Evolutionary conservation across 2,329 filamentous ascomycete genomes (phyloP), one percentile per base, ranked within the genome.

Genomic region (Sporothrix curviconia): DNA sequence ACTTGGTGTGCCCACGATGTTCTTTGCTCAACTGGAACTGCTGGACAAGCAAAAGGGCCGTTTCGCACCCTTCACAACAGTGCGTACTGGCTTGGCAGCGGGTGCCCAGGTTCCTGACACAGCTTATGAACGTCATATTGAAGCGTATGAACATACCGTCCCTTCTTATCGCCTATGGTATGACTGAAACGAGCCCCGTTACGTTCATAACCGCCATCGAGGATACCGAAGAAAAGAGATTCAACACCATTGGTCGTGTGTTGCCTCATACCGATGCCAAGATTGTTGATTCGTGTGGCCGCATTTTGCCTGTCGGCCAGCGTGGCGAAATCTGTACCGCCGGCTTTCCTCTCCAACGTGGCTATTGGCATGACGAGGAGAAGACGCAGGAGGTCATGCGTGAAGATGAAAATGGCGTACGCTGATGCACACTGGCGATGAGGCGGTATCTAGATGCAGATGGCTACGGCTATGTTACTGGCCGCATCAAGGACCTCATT

Each of bases 1-100:
- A 0, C 94, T 96, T 70, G 92, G 92, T 57, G 92, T 97, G 0
- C 84, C 90, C 4, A 97, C 92, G 55, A 99, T 97, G 94, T 92
- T 96, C 65, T 81, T 82, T n/a, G 86, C 92, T 25, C 85, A 95
- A 66, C 80, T 97, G 4, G 90, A 95, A 63, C 79, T 92, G 1
- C 78, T 96, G 7, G 77, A 84, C 30, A 71, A 76, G 75, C 77
- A 47, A 11, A 15, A 36, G 11, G 17, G 4, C n/a, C n/a, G n/a
- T n/a, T n/a, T n/a, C n/a, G n/a, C n/a, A n/a, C n/a, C n/a, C n/a
- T n/a, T n/a, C n/a, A n/a, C n/a, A n/a, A n/a, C n/a, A n/a, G n/a
- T 97, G 5, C 78, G 85, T 43, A 97, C 92, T n/a, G 94, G 94
- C 30, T 96, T 97, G 64, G 91, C 88, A 11, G 90, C 92, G 0